phyloP scores from a whole-genome alignment of 192 early-diverging fungal genomes.

The Mortierella hygrophila region DNA sequence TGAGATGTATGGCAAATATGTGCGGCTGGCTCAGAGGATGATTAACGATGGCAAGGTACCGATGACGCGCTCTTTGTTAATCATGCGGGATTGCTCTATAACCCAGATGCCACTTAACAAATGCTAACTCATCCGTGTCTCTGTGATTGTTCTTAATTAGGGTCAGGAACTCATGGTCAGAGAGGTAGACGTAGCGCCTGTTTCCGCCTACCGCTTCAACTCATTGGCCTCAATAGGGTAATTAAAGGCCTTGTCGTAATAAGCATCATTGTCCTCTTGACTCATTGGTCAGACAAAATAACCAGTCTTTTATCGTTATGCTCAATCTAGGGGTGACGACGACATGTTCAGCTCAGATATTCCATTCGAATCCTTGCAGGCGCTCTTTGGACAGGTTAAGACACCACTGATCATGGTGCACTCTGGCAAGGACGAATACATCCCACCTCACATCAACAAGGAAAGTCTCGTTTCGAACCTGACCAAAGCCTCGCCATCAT shows the following conservation, averaged over 20 bases:
- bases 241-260: background rate
- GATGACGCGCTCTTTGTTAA: background rate
- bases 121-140: background rate
- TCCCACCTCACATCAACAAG: slow-evolving; percentile 46
- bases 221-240: slow-evolving; percentile 53
- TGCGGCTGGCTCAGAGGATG: slow-evolving; percentile 50
- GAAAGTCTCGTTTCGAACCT: slow-evolving; percentile 15
- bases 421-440: slow-evolving; percentile 49
- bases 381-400: slow-evolving; percentile 35
- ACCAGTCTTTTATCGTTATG: background rate
- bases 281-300: background rate
- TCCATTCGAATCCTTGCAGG: slow-evolving; percentile 24
- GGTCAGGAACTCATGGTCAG: slow-evolving; percentile 57
- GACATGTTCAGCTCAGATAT: slow-evolving; percentile 59
- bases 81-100: background rate
- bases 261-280: background rate
- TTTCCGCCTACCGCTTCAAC: slow-evolving; percentile 57
- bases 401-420: slow-evolving; percentile 35
- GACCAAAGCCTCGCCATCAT: slow-evolving; percentile 15
- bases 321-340: slow-evolving; percentile 41
- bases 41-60: slow-evolving; percentile 47
- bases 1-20: slow-evolving; percentile 37
- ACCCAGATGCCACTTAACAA: no score
- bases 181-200: slow-evolving; percentile 41
- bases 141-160: background rate